Base-by-base conservation (phyloP, 2,329 filamentous ascomycete species). In the Lachnum nothofagi region DNA sequence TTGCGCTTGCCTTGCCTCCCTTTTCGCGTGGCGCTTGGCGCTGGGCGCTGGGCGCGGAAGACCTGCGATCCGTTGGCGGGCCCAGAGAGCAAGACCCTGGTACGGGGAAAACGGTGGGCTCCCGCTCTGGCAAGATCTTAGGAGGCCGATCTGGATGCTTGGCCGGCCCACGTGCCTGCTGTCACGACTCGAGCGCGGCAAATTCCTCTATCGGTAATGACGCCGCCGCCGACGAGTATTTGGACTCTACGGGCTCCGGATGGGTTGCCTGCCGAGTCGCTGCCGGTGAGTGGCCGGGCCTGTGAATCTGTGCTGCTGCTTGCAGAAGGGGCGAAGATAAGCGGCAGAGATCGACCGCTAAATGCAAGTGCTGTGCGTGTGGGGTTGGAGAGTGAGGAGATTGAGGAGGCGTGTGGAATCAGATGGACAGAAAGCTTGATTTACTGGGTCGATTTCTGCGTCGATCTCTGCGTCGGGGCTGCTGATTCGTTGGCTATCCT, bases 261-360 rank as follows among this genome's bases (percentile, higher is more conserved):
- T 33, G 25, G 25, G 14, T 29, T 33, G 20, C 3, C 23, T 37
- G 34, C 34, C 34, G 34, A 37, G 17, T 20, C n/a, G 12, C 29
- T 12, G 14, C 16, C 14, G 29, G 16, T 33, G 10, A 10, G 14
- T 10, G 9, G 31, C 14, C 20, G 34, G 17, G 20, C 14, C 3
- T 37, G 14, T 8, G 19, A 7, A 9, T n/a, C n/a, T 37, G 8
- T n/a, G 17, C 5, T 3, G 24, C 5, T 9, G 23, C 23, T 42
- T 29, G 39, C 27, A 23, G 27, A n/a, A 25, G 23, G 24, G 22
- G 24, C 27, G 39, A 20, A 47, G 44, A 47, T 35, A 41, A 16
- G 27, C 44, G 39, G 37, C 17, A 19, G 16, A 12, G 45, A 48
- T 48, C 45, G 29, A 48, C 45, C 10, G 39, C 39, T 48, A 48